Evolutionary conservation across 2,329 filamentous ascomycete species (phyloP).

Genomic region (Rugonectria rugulosa): DNA sequence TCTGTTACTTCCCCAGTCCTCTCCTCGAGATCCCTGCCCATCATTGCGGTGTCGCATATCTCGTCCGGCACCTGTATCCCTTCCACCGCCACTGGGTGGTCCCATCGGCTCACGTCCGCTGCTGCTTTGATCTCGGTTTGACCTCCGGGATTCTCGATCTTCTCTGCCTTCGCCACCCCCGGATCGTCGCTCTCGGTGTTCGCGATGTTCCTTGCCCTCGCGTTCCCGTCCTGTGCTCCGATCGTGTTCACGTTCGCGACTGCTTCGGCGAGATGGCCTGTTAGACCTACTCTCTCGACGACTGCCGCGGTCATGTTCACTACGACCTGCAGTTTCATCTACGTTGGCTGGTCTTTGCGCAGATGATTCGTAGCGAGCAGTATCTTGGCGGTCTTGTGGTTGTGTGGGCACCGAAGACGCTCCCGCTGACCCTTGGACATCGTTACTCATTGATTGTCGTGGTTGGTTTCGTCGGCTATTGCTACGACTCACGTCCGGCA

Average conservation of each 20-base stretch:
- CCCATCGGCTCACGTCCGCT: slow-evolving; percentile 41
- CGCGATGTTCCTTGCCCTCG: slow-evolving; percentile 53
- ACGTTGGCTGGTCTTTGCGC: slow-evolving; percentile 45
- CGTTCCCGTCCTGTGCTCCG: slow-evolving; percentile 56
- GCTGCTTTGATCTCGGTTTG: slow-evolving; percentile 35
- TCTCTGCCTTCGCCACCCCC: slow-evolving; percentile 43
- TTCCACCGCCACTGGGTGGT: slow-evolving; percentile 31
- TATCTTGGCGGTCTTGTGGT: slow-evolving; percentile 57
- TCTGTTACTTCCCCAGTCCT: slow-evolving; percentile 47
- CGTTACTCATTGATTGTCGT: slow-evolving; percentile 53
- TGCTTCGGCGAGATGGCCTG: slow-evolving; percentile 55
- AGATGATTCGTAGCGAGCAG: slow-evolving; percentile 48
- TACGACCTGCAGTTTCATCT: slow-evolving; percentile 40
- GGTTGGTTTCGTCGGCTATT: slow-evolving; percentile 48
- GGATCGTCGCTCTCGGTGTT: slow-evolving; percentile 54
- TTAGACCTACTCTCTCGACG: slow-evolving; percentile 50
- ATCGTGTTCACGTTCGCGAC: slow-evolving; percentile 60
- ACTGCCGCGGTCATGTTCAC: slow-evolving; percentile 50
- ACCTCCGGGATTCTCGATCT: slow-evolving; percentile 46
- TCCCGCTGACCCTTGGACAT: slow-evolving; percentile 64
- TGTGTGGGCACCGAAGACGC: slow-evolving; percentile 60
- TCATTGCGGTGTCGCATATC: slow-evolving; percentile 44
- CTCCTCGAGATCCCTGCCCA: slow-evolving; percentile 35
- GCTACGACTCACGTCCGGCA: slow-evolving; percentile 46
- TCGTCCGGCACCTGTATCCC: slow-evolving; percentile 43